Conservation (phyloP, 257 asterid species). For the Penstemon newberryi region DNA sequence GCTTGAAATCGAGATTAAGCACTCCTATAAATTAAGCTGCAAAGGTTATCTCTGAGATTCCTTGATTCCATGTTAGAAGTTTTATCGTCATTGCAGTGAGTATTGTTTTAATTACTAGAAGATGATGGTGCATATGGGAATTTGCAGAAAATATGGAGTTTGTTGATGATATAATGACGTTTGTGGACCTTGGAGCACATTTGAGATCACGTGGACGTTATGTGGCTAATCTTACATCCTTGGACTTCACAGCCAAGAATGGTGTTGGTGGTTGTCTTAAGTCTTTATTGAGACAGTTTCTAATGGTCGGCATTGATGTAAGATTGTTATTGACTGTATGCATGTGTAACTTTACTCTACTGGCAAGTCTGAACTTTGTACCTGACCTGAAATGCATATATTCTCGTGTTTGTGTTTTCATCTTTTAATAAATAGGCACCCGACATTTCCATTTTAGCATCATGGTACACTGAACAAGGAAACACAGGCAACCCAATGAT, state of each 20-base stretch:
- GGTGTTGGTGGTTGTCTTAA: slow-evolving; percentile 87
- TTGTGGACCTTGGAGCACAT: slow-evolving; percentile 67
- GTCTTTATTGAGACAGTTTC: slow-evolving; percentile 67
- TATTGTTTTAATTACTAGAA: not conserved
- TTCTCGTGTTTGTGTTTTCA: slow-evolving; percentile 27
- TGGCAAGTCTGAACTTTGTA: slow-evolving; percentile 5
- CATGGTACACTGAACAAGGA: slow-evolving; percentile 76
- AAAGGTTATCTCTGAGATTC: not conserved
- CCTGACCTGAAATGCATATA: slow-evolving; percentile 9
- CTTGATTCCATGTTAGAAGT: not conserved
- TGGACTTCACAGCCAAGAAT: slow-evolving; percentile 70
- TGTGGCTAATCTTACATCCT: slow-evolving; percentile 76
- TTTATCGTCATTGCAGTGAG: slow-evolving; percentile 3
- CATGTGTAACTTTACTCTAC: slow-evolving; percentile 11
- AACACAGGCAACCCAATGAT: slow-evolving; percentile 63
- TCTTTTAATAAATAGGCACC: slow-evolving; percentile 58
- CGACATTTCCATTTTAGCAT: slow-evolving; percentile 78
- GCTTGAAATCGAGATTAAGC: not conserved
- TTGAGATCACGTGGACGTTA: slow-evolving; percentile 63
- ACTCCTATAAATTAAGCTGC: slow-evolving; percentile 1
- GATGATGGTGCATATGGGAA: slow-evolving; percentile 1
- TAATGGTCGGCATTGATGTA: slow-evolving; percentile 62
- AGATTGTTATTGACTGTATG: slow-evolving; percentile 28
- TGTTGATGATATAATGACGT: slow-evolving; percentile 81
- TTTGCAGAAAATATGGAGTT: slow-evolving; percentile 79